Evolutionary conservation across 352 stramenopile species (phyloP).

Genomic region (Globisporangium uncinulatum): DNA sequence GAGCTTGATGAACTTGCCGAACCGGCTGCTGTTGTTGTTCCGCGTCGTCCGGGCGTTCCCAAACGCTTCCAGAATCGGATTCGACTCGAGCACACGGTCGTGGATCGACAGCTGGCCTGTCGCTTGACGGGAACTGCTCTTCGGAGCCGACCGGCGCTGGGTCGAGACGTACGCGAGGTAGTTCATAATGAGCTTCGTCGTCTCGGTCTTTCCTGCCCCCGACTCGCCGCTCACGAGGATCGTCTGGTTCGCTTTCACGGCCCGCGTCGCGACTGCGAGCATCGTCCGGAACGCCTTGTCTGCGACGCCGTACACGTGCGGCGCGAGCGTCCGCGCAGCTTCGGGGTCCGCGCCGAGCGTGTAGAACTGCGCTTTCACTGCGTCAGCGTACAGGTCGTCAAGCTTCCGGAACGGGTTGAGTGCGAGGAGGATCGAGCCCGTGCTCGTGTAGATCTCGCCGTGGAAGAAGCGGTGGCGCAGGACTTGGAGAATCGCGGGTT

Average conservation of each 20-base stretch:
- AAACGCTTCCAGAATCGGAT: conserved; percentile 95
- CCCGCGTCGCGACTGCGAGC: conserved; percentile 28
- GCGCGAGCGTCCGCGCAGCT: conserved; percentile 48
- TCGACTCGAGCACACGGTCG: conserved; percentile 91
- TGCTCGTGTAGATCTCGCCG: conserved; percentile 88
- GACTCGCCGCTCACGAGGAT: conserved; percentile 96
- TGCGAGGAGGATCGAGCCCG: conserved; percentile 78
- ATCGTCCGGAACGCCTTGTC: conserved; percentile 87
- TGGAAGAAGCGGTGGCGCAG: conserved; percentile 76
- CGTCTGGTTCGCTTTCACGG: conserved; percentile 81
- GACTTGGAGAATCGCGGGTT: conserved; percentile 88
- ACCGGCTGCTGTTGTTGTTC: conserved; percentile 96
- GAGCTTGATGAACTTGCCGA: conserved; percentile 97
- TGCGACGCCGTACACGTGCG: conserved; percentile 83
- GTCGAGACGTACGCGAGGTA: conserved; percentile 91
- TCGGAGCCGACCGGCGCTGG: conserved; percentile 11
- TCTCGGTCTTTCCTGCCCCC: conserved; percentile 95
- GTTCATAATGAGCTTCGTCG: conserved; percentile 96
- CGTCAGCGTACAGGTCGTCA: conserved; percentile 60
- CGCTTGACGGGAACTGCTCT: background rate
- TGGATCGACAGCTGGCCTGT: conserved; percentile 51
- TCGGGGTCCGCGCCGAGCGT: conserved; percentile 44
- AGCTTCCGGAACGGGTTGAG: conserved; percentile 81
- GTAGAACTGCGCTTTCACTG: conserved; percentile 70
- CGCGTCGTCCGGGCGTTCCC: conserved; percentile 94